A percentile compares a stretch with the other conserved stretches of the same genome.
Conservation (phyloP, 148 eudicot genomes). For the Cornus florida region DNA sequence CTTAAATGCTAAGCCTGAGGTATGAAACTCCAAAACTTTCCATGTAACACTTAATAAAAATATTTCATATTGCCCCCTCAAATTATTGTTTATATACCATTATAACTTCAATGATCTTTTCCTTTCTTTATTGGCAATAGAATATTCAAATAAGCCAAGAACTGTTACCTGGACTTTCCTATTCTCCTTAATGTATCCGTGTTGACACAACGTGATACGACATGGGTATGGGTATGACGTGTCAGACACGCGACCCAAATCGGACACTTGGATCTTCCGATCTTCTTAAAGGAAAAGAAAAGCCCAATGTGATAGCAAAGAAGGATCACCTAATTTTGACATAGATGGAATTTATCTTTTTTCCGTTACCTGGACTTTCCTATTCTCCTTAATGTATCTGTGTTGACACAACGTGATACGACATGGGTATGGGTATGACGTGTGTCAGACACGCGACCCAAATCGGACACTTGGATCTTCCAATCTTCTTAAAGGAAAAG, state of each 20-base stretch:
- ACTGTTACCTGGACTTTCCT: neutral
- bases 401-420: neutral
- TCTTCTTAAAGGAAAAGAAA: too few relatives aligned
- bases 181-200: neutral
- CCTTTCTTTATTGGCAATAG: neutral
- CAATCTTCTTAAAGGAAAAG: neutral
- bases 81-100: neutral
- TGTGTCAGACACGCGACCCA: neutral
- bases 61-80: neutral
- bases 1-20: conserved; percentile 64
- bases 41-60: neutral
- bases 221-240: neutral
- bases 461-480: neutral
- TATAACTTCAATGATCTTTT: neutral
- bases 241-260: neutral
- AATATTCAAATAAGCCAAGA: neutral
- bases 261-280: neutral
- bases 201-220: neutral
- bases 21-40: conserved; percentile 21
- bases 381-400: neutral
- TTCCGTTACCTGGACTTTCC: neutral
- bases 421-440: neutral
- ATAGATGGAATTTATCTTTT: too few relatives aligned
- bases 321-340: too few relatives aligned
- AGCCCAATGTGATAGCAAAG: too few relatives aligned